Conservation (phyloP, 2,329 filamentous ascomycete species). For the Ceratocystis colombiana region DNA sequence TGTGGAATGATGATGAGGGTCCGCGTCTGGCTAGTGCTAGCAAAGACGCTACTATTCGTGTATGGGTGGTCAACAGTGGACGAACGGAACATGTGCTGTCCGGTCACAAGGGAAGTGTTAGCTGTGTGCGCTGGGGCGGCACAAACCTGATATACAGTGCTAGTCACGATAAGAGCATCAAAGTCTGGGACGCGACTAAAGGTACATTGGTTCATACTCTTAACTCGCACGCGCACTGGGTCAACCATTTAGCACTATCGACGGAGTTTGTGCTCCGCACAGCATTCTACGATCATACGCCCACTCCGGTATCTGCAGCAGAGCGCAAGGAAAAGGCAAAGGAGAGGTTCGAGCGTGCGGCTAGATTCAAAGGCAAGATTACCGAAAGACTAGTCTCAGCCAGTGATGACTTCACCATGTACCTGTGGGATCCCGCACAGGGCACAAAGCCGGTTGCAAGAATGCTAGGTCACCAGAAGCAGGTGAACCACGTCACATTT, state of each 20-base stretch:
- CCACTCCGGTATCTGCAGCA: constrained; percentile 37
- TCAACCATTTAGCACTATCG: constrained; percentile 88
- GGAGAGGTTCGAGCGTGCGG: constrained; percentile 75
- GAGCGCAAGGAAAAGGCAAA: constrained; percentile 65
- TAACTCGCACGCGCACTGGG: constrained; percentile 78
- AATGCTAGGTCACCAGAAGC: constrained; percentile 89
- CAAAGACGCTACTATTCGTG: constrained; percentile 71
- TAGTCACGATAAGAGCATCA: constrained; percentile 85
- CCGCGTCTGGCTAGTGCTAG: constrained; percentile 76
- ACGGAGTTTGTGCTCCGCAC: constrained; percentile 85
- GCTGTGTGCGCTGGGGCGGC: constrained; percentile 92
- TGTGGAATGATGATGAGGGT: constrained; percentile 57
- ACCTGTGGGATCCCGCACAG: constrained; percentile 75
- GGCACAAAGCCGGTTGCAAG: constrained; percentile 78
- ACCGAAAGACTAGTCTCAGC: constrained; percentile 81
- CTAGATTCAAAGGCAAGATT: constrained; percentile 62
- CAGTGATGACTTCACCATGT: constrained; percentile 93
- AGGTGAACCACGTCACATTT: constrained; percentile 91
- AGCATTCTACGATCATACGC: constrained; percentile 73
- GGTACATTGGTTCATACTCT: constrained; percentile 74
- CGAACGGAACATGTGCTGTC: constrained; percentile 71
- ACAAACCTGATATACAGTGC: constrained; percentile 71
- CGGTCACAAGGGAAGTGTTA: constrained; percentile 80
- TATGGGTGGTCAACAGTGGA: constrained; percentile 75
- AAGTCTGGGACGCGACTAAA: constrained; percentile 73